Conservation (phyloP, 225 moss, liverwort and hornwort genomes). For the Marchantia polymorpha region DNA sequence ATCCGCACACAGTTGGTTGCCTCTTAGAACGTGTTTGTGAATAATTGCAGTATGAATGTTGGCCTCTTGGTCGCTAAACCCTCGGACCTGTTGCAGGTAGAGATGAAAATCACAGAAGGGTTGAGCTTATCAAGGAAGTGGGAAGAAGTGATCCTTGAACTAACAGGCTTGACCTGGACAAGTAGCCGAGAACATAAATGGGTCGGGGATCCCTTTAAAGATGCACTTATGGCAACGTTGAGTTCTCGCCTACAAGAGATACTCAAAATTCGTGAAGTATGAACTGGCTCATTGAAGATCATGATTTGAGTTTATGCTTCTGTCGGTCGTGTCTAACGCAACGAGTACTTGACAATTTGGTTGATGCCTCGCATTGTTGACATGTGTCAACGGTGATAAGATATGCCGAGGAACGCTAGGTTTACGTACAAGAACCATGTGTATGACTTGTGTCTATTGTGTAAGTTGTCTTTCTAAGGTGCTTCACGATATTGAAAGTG, state of each 20-base stretch:
- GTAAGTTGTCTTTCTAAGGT: too few species aligned
- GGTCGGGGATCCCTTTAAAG: slow-evolving; percentile 30
- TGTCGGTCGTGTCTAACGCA: too few species aligned
- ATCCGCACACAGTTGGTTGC: background rate
- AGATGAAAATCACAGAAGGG: slow-evolving; percentile 16
- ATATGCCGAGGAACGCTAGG: too few species aligned
- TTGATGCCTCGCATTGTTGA: too few species aligned
- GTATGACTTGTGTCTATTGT: too few species aligned
- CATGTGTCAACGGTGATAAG: too few species aligned
- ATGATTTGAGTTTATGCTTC: too few species aligned
- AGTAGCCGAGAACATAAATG: slow-evolving; percentile 17
- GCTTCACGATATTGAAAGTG: too few species aligned
- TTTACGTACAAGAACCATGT: too few species aligned
- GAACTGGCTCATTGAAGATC: background rate
- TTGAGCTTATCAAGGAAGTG: slow-evolving; percentile 31
- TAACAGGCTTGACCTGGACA: slow-evolving; percentile 31
- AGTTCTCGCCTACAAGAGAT: slow-evolving; percentile 18
- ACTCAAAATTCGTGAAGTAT: slow-evolving; percentile 29
- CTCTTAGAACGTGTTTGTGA: background rate
- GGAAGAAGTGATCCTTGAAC: slow-evolving; percentile 20
- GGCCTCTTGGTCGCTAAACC: background rate
- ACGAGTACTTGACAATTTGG: too few species aligned
- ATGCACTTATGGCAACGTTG: slow-evolving; percentile 11
- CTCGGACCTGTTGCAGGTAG: slow-evolving; percentile 20
- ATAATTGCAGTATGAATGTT: background rate